Evolutionary conservation across 345 rosid species (phyloP).

Genomic region (Bretschneidera sinensis): DNA sequence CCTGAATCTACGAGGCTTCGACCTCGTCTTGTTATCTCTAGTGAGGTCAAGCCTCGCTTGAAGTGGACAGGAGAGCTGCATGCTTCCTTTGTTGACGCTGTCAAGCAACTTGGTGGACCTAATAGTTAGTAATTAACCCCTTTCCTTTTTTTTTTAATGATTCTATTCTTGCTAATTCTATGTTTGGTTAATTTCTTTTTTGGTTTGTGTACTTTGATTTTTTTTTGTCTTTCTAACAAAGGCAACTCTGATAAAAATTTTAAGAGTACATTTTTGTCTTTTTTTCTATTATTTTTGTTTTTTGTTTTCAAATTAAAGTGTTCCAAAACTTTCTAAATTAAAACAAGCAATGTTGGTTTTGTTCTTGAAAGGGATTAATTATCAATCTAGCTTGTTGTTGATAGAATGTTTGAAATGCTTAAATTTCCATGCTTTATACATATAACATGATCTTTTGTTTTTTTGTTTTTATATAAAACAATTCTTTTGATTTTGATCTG

Average conservation of each 20-base stretch:
- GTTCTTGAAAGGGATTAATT: too few species aligned
- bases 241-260: neutral
- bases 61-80: slow-evolving; percentile 20
- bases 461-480: too few species aligned
- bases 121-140: slow-evolving; percentile 16
- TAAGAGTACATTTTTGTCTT: too few species aligned
- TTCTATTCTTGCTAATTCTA: neutral
- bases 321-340: too few species aligned
- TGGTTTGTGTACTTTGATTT: neutral
- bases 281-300: neutral
- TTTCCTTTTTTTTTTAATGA: neutral
- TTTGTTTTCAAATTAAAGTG: too few species aligned
- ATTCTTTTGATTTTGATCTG: too few species aligned
- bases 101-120: slow-evolving; percentile 26
- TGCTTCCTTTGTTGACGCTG: slow-evolving; percentile 12
- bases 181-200: neutral
- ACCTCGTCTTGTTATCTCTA: neutral
- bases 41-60: slow-evolving; percentile 12
- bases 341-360: too few species aligned
- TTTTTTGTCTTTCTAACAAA: neutral
- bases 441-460: too few species aligned
- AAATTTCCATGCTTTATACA: too few species aligned
- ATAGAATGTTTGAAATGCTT: too few species aligned
- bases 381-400: too few species aligned
- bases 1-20: neutral